Base-by-base conservation (phyloP, 2,329 filamentous ascomycete species). In the Neofusicoccum kwambonambiense region DNA sequence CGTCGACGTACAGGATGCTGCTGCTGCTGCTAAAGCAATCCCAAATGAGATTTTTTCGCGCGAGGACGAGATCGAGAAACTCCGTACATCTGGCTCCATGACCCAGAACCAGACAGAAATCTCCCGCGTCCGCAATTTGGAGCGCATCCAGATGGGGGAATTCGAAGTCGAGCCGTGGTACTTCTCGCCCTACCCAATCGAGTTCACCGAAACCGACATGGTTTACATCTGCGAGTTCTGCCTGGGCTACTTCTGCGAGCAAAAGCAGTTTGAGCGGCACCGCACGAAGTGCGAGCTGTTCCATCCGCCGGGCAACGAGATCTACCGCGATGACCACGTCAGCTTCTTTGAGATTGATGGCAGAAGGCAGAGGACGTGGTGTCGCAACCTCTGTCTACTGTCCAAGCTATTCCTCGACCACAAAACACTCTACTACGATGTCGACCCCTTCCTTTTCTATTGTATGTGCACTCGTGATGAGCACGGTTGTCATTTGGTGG, bases 141-240 rank as follows among this genome's bases (percentile, higher is more conserved):
- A 91, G 63, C 93, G 90, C 70, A 89, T 99, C 3, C 94, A 98
- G 75, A 98, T 99, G 83, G 96, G 95, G 50, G 88, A 89, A 70
- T 90, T 89, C 75, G 92, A 97, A 72, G 87, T 99, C 49, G 96
- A 96, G 75, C 95, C 95, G 0, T 99, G 95, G 95, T 99, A 99
- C 78, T 99, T 99, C 80, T 97, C 93, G 4, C 95, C 95, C 0
- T 99, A 99, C 72, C 95, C 95, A 0, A 90, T 96, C 73, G 84
- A 89, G 2, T 98, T 96, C 75, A 89, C 90, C 22, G 90, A 95
- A 70, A 90, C 90, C 70, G 95, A 99, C 70, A 85, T 95, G 68
- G 91, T 98, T 69, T 97, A 91, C 80, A 94, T 99, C 71, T 97
- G 96, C 84, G 96, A 99, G 77, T 97, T 97, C 79, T 99, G 95